phyloP scores from a whole-genome alignment of 805 yeast species.

The Phaffomyces antillensis region DNA sequence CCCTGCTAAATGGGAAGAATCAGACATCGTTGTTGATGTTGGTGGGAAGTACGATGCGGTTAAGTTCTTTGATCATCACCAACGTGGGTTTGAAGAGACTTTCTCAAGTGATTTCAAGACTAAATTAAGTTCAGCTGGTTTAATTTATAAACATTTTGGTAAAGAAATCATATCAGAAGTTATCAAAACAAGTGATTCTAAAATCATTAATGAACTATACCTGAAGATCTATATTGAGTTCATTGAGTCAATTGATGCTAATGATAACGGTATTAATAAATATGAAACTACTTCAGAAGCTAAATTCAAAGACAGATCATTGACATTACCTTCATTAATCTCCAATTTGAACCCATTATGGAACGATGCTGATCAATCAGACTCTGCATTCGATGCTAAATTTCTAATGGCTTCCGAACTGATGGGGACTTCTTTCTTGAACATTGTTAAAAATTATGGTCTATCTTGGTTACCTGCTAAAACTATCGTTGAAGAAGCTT shows the following conservation, averaged over 20 bases:
- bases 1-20: conserved; percentile 70
- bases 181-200: conserved; percentile 32
- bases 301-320: conserved; percentile 62
- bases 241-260: conserved; percentile 89
- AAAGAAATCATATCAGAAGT: conserved; percentile 54
- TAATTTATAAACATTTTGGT: conserved; percentile 83
- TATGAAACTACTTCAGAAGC: conserved; percentile 47
- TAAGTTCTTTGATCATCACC: conserved; percentile 94
- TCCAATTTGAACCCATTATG: conserved; percentile 80
- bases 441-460: conserved; percentile 63
- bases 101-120: conserved; percentile 61
- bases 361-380: conserved; percentile 56
- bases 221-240: conserved; percentile 78
- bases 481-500: conserved; percentile 63
- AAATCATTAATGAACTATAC: conserved; percentile 58
- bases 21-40: conserved; percentile 94
- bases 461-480: conserved; percentile 90
- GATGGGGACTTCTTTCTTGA: conserved; percentile 77
- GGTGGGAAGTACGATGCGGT: conserved; percentile 83
- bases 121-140: conserved; percentile 88
- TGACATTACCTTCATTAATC: conserved; percentile 73
- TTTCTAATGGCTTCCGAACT: conserved; percentile 67
- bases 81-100: conserved; percentile 77
- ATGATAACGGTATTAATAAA: conserved; percentile 86
- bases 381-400: conserved; percentile 56